Percentiles rank a stretch among this genome's conserved stretches.
Conservation (phyloP, 352 stramenopile species). For the Phytophthora brassicae region DNA sequence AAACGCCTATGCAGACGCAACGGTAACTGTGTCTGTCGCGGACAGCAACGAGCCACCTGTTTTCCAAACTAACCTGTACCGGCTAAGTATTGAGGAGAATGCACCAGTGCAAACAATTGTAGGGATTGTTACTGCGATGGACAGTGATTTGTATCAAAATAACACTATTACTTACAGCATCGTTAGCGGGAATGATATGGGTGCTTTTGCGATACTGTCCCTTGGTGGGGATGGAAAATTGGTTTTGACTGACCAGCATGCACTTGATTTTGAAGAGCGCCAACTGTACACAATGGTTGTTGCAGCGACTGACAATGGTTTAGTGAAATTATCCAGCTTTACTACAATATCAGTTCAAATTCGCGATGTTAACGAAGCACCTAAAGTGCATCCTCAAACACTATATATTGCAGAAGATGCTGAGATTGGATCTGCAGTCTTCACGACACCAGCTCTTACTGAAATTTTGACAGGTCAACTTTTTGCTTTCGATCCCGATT, state of each 20-base stretch:
- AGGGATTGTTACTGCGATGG: slow-evolving; percentile 35
- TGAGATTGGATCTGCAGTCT: slow-evolving; percentile 11
- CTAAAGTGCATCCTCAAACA: neutral
- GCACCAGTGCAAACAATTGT: slow-evolving; percentile 29
- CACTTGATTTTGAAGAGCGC: slow-evolving; percentile 51
- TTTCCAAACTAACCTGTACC: slow-evolving; percentile 37
- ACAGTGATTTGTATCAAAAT: slow-evolving; percentile 53
- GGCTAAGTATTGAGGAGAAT: slow-evolving; percentile 44
- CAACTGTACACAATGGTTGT: slow-evolving; percentile 21
- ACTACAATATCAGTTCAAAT: slow-evolving; percentile 12
- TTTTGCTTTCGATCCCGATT: slow-evolving; percentile 24
- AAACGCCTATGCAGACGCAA: slow-evolving; percentile 17
- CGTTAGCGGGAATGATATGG: slow-evolving; percentile 39
- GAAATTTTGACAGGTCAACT: slow-evolving; percentile 5
- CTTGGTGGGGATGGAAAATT: slow-evolving; percentile 38
- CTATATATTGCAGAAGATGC: slow-evolving; percentile 31
- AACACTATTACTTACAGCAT: slow-evolving; percentile 51
- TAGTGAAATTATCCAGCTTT: slow-evolving; percentile 12
- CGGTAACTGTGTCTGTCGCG: slow-evolving; percentile 37
- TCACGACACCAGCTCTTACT: slow-evolving; percentile 7
- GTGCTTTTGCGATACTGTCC: slow-evolving; percentile 44
- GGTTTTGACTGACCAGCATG: slow-evolving; percentile 29
- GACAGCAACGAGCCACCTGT: slow-evolving; percentile 51
- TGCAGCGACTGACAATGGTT: slow-evolving; percentile 14
- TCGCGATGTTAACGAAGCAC: slow-evolving; percentile 20